Evolutionary conservation across 768 basidiomycete genomes (phyloP), one percentile per base, ranked within the genome.

Genomic region (Auricularia cornea): DNA sequence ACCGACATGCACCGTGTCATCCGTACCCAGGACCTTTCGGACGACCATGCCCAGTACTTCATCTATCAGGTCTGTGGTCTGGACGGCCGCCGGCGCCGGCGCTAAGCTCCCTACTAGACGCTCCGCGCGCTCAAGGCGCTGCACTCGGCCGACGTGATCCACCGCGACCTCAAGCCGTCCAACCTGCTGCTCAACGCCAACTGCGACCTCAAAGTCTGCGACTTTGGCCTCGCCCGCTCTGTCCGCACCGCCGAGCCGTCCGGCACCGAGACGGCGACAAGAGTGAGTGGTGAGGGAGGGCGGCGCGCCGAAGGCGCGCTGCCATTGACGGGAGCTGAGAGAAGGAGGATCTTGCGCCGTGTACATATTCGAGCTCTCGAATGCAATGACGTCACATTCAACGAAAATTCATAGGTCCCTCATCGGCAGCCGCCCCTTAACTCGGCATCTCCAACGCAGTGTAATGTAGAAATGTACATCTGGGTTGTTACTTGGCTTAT

Each of bases 1-100:
- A 94, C 90, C 20, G 92, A 93, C 77, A 88, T 98, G 85, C 95
- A 98, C 73, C 89, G 96, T 20, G 95, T 97, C 48, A 96, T 98
- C 72, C 83, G 93, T 60, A 95, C 94, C 28, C 94, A 97, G 72
- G 90, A 95, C 73, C 83, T 98, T 5, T 93, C 91, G 30, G 94
- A 98, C 71, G 95, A 98, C 76, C 95, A 97, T 72, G 91, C 88
- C 12, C 94, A 94, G 72, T 94, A 94, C 71, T 94, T 94, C 73
- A 87, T 95, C 67, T 97, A 90, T 72, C 93, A 98, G 74, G 96
- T 95, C 1, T 83, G 97, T 16, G 71, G 61, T 12, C 12, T 59
- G 8, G 6, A 4, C 32, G 56, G 14, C 32, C 94, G 93, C 71
- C 94, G 94, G 35, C 16, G 56, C 56, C 44, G n/a, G 44, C 14